Conservation (phyloP, 495 filamentous ascomycete genomes). For the Collariella sp. region DNA sequence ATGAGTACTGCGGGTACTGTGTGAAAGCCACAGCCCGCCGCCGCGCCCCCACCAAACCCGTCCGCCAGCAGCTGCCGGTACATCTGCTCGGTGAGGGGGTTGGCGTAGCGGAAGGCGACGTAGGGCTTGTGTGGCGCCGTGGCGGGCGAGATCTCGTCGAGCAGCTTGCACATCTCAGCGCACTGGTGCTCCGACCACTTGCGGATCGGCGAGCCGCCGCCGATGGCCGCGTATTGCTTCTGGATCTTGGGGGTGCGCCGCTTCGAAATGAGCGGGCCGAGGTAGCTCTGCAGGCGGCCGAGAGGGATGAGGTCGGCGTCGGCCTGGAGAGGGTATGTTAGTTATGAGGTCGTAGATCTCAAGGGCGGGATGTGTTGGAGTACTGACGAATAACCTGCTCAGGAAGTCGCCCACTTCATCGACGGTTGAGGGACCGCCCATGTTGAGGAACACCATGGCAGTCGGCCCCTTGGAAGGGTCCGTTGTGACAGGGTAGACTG, state of each 20-base stretch:
- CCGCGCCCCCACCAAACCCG: conserved; percentile 78
- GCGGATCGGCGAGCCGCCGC: conserved; percentile 92
- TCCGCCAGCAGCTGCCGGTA: conserved; percentile 74
- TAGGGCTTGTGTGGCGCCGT: conserved; percentile 98
- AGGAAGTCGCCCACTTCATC: conserved; percentile 86
- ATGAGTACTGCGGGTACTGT: conserved; percentile 99
- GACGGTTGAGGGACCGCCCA: conserved; percentile 89
- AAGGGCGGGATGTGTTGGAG: conserved; percentile 20
- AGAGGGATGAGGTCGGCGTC: conserved; percentile 96
- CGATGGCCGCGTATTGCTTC: conserved; percentile 90
- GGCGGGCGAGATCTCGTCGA: conserved; percentile 81
- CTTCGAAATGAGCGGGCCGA: conserved; percentile 76
- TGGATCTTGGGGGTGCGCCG: conserved; percentile 91
- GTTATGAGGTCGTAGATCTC: not conserved
- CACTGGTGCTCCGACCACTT: conserved; percentile 96
- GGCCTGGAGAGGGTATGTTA: conserved; percentile 44
- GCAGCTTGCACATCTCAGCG: conserved; percentile 87
- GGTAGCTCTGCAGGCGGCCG: conserved; percentile 80
- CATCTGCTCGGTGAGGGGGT: conserved; percentile 89
- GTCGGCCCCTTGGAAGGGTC: conserved; percentile 54
- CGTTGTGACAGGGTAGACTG: conserved; percentile 64
- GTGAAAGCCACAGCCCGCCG: conserved; percentile 91
- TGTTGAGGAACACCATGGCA: conserved; percentile 98
- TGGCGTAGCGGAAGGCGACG: conserved; percentile 95
- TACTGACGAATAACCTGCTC: conserved; percentile 75